A percentile compares a stretch with the other conserved stretches of the same genome.
Evolutionary conservation across 805 yeast genomes (phyloP).

Genomic region (Komagataella mondaviorum): DNA sequence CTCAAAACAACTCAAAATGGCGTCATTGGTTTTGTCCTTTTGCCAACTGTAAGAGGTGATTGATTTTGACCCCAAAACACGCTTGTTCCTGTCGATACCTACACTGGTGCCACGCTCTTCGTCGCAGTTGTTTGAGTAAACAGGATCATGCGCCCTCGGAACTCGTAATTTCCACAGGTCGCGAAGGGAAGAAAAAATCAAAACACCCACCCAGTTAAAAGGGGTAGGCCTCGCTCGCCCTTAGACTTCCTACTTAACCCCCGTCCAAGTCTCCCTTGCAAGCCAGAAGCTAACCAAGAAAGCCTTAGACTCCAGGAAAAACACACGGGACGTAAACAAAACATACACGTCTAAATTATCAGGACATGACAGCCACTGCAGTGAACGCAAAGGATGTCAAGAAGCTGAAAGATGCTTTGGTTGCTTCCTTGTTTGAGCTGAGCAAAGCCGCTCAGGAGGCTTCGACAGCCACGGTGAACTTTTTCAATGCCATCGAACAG

Average conservation of each 20-base stretch:
- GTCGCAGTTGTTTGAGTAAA: not conserved
- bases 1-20: not conserved
- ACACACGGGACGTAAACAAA: not conserved
- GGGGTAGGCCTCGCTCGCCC: not conserved
- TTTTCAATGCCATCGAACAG: slow-evolving; percentile 39
- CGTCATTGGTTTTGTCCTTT: not conserved
- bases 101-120: not conserved
- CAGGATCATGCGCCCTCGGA: not conserved
- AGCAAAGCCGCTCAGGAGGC: slow-evolving; percentile 82
- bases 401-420: slow-evolving; percentile 12
- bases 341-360: not conserved
- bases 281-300: not conserved
- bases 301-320: not conserved
- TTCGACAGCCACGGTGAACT: slow-evolving; percentile 66
- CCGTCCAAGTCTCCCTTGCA: not conserved
- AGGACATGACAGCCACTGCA: not conserved
- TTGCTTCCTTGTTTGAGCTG: slow-evolving; percentile 68
- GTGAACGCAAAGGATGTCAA: not conserved
- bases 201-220: not conserved
- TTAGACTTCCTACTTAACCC: not conserved
- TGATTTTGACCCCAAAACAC: not conserved
- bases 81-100: not conserved
- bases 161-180: not conserved
- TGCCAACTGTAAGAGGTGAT: not conserved
- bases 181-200: not conserved